A percentile compares a stretch with the other conserved stretches of the same genome.
These are phyloP conservation scores for Colletotrichum phormii DNA, from an alignment of 2,329 filamentous ascomycete species.

Conservation along the genomic window DNA sequence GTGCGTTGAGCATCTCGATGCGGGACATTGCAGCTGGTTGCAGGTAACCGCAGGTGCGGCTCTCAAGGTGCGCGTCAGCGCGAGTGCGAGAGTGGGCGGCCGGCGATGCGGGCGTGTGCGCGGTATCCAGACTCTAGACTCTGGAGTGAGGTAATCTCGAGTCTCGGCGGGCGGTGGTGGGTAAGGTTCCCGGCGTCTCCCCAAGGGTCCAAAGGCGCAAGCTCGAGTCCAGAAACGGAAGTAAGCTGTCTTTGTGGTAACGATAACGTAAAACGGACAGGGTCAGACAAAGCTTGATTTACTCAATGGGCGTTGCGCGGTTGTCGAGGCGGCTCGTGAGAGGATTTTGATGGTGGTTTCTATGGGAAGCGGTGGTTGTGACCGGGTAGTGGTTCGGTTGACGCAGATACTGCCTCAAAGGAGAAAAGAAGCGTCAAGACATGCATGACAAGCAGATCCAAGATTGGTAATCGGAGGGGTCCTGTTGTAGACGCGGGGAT, in stretches of 20 bases:
- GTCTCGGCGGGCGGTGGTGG: neutral
- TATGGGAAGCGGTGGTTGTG: neutral
- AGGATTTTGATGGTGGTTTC: neutral
- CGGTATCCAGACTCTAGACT: neutral
- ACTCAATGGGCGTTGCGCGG: neutral
- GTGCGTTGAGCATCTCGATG: slow-evolving; percentile 33
- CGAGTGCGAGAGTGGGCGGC: slow-evolving; percentile 3
- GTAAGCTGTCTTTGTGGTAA: slow-evolving; percentile 4
- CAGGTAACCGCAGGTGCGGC: neutral
- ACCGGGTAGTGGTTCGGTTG: slow-evolving; percentile 6
- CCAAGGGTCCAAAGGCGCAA: neutral
- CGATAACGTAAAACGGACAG: slow-evolving; percentile 23
- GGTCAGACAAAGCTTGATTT: neutral
- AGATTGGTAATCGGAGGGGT: slow-evolving; percentile 20
- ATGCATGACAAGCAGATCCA: slow-evolving; percentile 28
- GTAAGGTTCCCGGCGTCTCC: neutral
- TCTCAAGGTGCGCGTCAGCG: neutral
- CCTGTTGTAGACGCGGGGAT: neutral
- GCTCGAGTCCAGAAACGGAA: neutral
- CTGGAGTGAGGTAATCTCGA: neutral
- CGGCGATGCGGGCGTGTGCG: slow-evolving; percentile 1
- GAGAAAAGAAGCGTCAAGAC: slow-evolving; percentile 30
- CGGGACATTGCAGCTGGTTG: slow-evolving; percentile 22
- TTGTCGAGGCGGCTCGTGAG: neutral
- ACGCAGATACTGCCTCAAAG: slow-evolving; percentile 31